A percentile compares a stretch with the other conserved stretches of the same genome.
Evolutionary conservation across 2,329 filamentous ascomycete genomes (phyloP).

Genomic region (Lachnellula cervina): DNA sequence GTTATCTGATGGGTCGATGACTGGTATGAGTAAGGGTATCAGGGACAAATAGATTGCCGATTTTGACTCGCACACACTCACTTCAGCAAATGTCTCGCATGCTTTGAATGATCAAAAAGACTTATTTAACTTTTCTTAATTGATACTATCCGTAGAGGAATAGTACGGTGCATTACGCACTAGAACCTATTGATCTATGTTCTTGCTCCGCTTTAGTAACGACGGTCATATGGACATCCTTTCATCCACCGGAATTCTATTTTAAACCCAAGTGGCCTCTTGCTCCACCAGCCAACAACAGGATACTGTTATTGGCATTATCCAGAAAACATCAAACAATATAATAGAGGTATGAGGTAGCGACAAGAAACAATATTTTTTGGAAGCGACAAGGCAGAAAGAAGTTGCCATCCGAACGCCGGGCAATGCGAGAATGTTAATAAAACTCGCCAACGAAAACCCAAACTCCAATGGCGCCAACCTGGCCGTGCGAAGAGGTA

Average conservation of each 20-base stretch:
- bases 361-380: neutral
- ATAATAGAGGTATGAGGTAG: neutral
- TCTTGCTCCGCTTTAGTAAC: neutral
- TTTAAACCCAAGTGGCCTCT: neutral
- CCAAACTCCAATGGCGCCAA: slow-evolving; percentile 3
- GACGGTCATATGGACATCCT: neutral
- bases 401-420: neutral
- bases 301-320: too few relatives aligned
- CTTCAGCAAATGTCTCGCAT: neutral
- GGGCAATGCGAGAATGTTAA: neutral
- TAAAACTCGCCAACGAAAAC: neutral
- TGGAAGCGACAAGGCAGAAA: neutral
- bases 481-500: neutral
- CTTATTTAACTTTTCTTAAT: neutral
- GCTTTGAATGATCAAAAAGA: neutral
- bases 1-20: too few relatives aligned
- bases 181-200: neutral
- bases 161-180: neutral
- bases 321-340: too few relatives aligned
- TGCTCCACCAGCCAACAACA: neutral
- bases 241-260: neutral
- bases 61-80: neutral
- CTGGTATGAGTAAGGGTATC: too few relatives aligned
- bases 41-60: neutral
- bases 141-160: neutral